These are phyloP conservation scores for Talaromyces sp. DNA, from an alignment of 2,329 filamentous ascomycete species.

Conservation along the genomic window DNA sequence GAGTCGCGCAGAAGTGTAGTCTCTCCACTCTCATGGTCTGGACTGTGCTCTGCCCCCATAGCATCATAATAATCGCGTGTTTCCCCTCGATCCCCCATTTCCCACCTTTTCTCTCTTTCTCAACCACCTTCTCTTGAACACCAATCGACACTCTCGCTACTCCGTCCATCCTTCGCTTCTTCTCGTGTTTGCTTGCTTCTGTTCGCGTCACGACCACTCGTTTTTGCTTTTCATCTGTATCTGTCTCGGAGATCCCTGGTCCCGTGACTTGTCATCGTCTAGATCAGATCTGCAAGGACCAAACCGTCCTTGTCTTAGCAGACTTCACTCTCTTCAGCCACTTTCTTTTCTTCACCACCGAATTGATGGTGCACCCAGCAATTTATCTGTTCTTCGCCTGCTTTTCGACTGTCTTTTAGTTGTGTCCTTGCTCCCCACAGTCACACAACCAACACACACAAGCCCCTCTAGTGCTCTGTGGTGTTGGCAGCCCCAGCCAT, in stretches of 20 bases:
- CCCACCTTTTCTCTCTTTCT: neutral
- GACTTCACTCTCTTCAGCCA: neutral
- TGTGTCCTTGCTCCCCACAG: neutral
- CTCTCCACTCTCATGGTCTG: constrained; percentile 6
- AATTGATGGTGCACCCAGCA: neutral
- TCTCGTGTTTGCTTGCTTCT: neutral
- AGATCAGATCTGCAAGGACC: constrained; percentile 1
- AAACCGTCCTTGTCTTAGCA: neutral
- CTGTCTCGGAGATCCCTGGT: neutral
- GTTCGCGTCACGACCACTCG: neutral
- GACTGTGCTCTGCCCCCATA: neutral
- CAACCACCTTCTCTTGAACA: neutral
- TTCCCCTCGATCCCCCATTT: constrained; percentile 3
- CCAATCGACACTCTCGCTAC: too few species aligned
- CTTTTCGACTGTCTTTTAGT: neutral
- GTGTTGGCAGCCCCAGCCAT: too few species aligned
- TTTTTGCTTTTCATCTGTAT: neutral
- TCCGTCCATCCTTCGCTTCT: neutral
- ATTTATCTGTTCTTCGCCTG: too few species aligned
- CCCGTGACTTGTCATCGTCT: neutral
- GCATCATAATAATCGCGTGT: neutral
- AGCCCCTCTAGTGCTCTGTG: too few species aligned
- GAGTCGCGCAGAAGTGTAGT: too few species aligned
- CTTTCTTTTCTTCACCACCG: neutral
- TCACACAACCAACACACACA: too few species aligned